Evolutionary conservation across 768 basidiomycete genomes (phyloP).

Genomic region (Leucosporidium scottii): DNA sequence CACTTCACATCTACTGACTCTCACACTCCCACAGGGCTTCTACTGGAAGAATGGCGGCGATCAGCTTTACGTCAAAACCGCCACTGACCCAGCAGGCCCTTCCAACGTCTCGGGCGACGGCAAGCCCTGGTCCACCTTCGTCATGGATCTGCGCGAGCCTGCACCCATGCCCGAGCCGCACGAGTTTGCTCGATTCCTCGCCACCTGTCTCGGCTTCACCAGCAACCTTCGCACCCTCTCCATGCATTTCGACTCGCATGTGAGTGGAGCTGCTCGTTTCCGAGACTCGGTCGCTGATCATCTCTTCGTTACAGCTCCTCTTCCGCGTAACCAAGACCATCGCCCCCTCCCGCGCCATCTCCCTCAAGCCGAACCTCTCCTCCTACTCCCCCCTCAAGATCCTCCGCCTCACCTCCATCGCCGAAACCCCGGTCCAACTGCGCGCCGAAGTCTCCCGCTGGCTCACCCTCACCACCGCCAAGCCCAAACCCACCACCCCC

Average conservation of each 20-base stretch:
- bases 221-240: conserved; percentile 63
- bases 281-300: not conserved
- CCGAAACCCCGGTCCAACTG: conserved; percentile 59
- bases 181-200: conserved; percentile 60
- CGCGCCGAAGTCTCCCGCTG: conserved; percentile 72
- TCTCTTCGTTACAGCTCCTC: conserved; percentile 40
- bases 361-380: conserved; percentile 35
- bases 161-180: conserved; percentile 68
- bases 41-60: conserved; percentile 81
- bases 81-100: conserved; percentile 35
- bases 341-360: conserved; percentile 58
- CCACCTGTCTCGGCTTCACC: conserved; percentile 92
- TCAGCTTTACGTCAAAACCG: conserved; percentile 35
- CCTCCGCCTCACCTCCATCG: conserved; percentile 22
- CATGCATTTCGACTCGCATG: conserved; percentile 71
- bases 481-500: conserved; percentile 47
- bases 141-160: conserved; percentile 78
- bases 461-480: conserved; percentile 58
- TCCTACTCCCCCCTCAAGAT: conserved; percentile 8
- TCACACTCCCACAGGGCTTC: conserved; percentile 45
- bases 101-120: conserved; percentile 31
- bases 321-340: conserved; percentile 59
- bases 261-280: conserved; percentile 15
- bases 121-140: conserved; percentile 73
- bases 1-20: not conserved